Evolutionary conservation across 2,329 filamentous ascomycete genomes (phyloP), one percentile per base, ranked within the genome.

Genomic region (Penicillium nordicum): DNA sequence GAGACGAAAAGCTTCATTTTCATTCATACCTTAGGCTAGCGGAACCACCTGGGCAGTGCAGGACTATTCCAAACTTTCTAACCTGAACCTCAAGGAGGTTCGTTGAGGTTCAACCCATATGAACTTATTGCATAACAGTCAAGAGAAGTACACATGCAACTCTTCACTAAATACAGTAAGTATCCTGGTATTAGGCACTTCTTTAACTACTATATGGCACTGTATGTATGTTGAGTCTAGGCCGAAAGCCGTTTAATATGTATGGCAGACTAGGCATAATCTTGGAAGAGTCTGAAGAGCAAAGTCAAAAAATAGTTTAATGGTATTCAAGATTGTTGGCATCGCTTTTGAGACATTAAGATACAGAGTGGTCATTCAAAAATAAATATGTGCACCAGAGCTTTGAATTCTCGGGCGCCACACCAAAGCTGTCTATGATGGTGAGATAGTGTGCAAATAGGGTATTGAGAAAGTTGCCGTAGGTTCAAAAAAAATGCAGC

Each of bases 311-410:
- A 12, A 21, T 37, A 51, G 36, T 32, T 40, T 23, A 37, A 36
- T 29, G 25, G 27, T 14, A 38, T 48, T 41, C 36, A 42, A 53
- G 16, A 34, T 18, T 43, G 14, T 45, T 54, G 42, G 27, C 32
- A 48, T 49, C 51, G 51, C 51, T 53, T 53, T 53, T 48, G 44
- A 30, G 42, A 48, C 34, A 32, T 40, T 48, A 49, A 32, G 11
- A 53, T 49, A 53, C 51, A 53, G 21, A 40, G 51, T 41, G 43
- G 51, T 49, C 36, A 46, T 48, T 42, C 21, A n/a, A 34, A 48
- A 41, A 29, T 34, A 34, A 18, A 53, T 40, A 41, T 32, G 51
- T 41, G 44, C 50, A 40, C 32, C 51, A 48, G 18, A 32, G 44
- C 21, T 36, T 34, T 53, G 18, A 18, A 23, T 21, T 40, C 14